Evolutionary conservation across 2,329 filamentous ascomycete species (phyloP).

Genomic region (Penicillium sp.): DNA sequence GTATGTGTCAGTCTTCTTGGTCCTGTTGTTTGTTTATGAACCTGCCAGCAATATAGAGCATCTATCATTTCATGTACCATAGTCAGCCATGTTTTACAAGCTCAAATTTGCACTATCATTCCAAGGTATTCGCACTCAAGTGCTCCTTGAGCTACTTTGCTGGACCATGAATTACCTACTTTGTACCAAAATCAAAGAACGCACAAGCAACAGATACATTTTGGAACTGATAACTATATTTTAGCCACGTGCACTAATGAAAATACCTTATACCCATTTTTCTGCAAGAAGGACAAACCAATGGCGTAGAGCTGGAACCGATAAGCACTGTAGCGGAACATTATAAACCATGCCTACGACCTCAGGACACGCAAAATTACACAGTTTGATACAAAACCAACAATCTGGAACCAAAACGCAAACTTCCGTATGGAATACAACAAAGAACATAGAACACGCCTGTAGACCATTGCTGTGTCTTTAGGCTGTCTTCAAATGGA

Average conservation of each 20-base stretch:
- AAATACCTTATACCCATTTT: background rate
- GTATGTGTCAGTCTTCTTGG: background rate
- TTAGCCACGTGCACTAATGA: background rate
- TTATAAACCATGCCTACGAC: background rate
- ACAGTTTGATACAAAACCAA: background rate
- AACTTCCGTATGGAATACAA: background rate
- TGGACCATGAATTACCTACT: background rate
- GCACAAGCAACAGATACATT: background rate
- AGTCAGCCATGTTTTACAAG: background rate
- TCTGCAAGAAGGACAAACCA: background rate
- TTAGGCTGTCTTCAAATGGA: background rate
- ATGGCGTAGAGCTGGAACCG: background rate
- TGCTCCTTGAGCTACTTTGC: too few relatives aligned
- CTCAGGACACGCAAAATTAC: background rate
- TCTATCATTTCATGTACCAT: constrained; percentile 14
- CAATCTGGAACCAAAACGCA: background rate
- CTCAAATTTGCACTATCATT: background rate
- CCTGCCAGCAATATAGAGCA: constrained; percentile 10
- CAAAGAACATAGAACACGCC: background rate
- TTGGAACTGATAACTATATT: background rate
- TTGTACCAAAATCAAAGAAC: background rate
- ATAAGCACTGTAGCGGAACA: background rate
- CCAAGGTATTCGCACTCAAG: background rate
- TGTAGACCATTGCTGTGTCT: background rate
- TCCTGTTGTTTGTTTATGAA: background rate